Evolutionary conservation across 2,329 filamentous ascomycete species (phyloP), one percentile per base, ranked within the genome.

Genomic region (Epicoccum nigrum): DNA sequence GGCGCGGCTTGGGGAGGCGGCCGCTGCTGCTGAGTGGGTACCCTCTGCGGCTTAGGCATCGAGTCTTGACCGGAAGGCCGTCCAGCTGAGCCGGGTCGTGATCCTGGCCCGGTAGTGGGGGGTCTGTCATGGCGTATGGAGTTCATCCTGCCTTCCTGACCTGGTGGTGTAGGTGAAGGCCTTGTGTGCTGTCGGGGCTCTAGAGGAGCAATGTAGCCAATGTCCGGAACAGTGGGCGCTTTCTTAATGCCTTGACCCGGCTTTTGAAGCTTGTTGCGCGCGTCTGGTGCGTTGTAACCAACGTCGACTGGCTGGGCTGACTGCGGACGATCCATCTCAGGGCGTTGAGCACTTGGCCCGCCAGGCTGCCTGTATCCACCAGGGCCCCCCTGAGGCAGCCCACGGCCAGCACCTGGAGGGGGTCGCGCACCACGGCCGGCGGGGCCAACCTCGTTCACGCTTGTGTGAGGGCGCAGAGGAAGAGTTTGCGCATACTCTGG

Each of bases 281-380:
- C 76, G 56, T 82, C 75, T 42, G 74, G 62, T 4, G 76, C 75
- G 30, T 62, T 64, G 61, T 72, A 79, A 17, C 76, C 75, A 21
- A 77, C 71, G 44, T 77, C 77, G 15, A 69, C 55, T 39, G 67
- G 74, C 34, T 65, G 65, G 54, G 73, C 60, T 67, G 77, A 57
- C 73, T 77, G 56, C 69, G 79, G 66, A 34, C 65, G 63, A 21
- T 58, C 55, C 13, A 56, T 54, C 34, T 73, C 70, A 49, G 71
- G 71, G 21, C 69, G 63, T 40, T 74, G 69, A 40, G 67, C 67
- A 40, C 69, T 70, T 35, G 72, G 70, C 19, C 72, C 72, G 25
- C 71, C 71, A 27, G 72, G 72, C 45, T 73, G 69, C 48, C 72
- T 67, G 45, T 74, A 74, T 41, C 62, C 59, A 25, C 59, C 67